Evolutionary conservation across 2,329 filamentous ascomycete genomes (phyloP), one percentile per base, ranked within the genome.

Genomic region (Paradendryphiella salina): DNA sequence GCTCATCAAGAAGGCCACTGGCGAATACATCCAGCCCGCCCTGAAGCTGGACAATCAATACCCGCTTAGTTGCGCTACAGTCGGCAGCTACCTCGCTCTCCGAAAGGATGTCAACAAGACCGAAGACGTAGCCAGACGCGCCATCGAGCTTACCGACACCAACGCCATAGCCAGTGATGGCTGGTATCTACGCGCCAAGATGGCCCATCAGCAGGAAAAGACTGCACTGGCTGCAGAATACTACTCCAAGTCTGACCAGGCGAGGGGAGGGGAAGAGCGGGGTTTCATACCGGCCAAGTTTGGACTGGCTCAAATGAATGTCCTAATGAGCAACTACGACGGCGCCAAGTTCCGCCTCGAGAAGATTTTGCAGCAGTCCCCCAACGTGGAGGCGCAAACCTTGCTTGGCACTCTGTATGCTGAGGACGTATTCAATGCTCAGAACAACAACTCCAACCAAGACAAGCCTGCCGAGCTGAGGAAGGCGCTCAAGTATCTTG

Each of bases 91-190:
- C 73, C 97, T 96, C 74, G 78, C 96, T 21, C 86, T 90, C 2
- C 84, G 89, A 65, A 95, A 91, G 70, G 84, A 85, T 7, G 87
- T 90, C 73, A 76, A 84, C 18, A 91, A 90, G 53, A 91, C 94
- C 8, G 91, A 97, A 60, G 85, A 86, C 15, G 80, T 99, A 14
- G 90, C 93, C 6, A 88, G 92, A 70, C 94, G 94, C 72, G 92
- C 94, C 5, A 96, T 99, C 56, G 90, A 96, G 67, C 87, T 90
- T 65, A 97, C 94, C 2, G 94, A 99, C 69, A 90, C 97, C 62
- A 96, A 96, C 71, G 90, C 92, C 3, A 90, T 97, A 71, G 93
- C 93, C 18, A 96, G 93, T 75, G 95, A 99, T 70, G 95, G 94
- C 29, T 97, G 93, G 92, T 99, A 96, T 74, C 77, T 97, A 7